Percentiles rank a stretch among this genome's conserved stretches.
Conservation (phyloP, 768 basidiomycete genomes). For the Trichaptum fuscoviolaceum region DNA sequence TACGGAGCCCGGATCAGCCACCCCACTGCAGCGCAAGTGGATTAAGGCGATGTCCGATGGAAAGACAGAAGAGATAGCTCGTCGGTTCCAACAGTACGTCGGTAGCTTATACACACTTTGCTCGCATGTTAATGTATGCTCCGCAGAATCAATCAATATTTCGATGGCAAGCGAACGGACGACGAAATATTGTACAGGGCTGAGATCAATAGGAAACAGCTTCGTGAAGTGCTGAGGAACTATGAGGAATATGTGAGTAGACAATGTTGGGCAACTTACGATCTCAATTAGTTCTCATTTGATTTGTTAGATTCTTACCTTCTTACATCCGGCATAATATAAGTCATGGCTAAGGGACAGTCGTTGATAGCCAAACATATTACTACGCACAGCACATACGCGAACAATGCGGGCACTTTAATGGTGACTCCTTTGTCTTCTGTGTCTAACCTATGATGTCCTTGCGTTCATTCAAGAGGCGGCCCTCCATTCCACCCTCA, state of each 20-base stretch:
- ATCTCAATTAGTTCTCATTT: neutral
- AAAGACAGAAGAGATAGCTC: slow-evolving; percentile 62
- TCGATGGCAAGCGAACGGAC: slow-evolving; percentile 87
- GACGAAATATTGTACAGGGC: slow-evolving; percentile 92
- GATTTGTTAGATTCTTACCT: neutral
- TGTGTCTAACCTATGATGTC: neutral
- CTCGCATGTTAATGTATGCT: neutral
- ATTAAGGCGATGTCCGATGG: slow-evolving; percentile 86
- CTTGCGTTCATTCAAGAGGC: slow-evolving; percentile 31
- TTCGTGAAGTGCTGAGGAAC: slow-evolving; percentile 76
- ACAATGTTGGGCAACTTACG: neutral
- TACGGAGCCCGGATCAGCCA: slow-evolving; percentile 76
- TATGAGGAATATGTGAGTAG: slow-evolving; percentile 82
- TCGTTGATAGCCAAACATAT: neutral
- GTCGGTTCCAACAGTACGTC: slow-evolving; percentile 73
- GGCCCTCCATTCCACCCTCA: slow-evolving; percentile 79
- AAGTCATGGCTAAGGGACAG: no score
- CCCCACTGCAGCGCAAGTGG: slow-evolving; percentile 75
- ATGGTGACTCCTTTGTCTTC: no score
- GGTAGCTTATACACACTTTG: slow-evolving; percentile 5
- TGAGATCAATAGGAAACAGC: slow-evolving; percentile 76
- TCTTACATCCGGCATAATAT: slow-evolving; percentile 2
- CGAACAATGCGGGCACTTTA: neutral
- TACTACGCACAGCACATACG: neutral
- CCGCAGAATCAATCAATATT: slow-evolving; percentile 81